Conservation (phyloP, 1,284 basidiomycete species). For the Naganishia liquefaciens region DNA sequence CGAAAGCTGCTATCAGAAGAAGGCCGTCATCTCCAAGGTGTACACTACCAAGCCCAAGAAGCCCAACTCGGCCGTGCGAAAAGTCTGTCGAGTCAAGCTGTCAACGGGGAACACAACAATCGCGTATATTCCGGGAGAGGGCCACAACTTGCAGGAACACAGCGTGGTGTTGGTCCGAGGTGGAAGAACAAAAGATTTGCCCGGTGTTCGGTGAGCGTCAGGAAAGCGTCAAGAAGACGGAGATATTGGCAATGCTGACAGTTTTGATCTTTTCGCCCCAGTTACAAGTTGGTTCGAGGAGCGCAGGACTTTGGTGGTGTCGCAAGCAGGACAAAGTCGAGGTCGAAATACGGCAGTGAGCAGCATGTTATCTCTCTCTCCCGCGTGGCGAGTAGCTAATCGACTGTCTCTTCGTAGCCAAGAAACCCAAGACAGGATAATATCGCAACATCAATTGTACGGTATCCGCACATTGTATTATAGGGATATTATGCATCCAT, state of each 20-base stretch:
- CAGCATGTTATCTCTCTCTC: conserved; percentile 34
- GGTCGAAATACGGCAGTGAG: conserved; percentile 93
- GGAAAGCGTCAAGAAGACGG: background rate
- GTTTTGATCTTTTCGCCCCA: conserved; percentile 45
- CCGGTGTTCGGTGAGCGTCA: conserved; percentile 79
- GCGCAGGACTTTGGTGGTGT: conserved; percentile 90
- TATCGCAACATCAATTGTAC: background rate
- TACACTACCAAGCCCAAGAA: conserved; percentile 91
- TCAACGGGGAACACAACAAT: conserved; percentile 84
- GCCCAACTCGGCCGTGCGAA: conserved; percentile 97
- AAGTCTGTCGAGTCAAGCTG: conserved; percentile 92
- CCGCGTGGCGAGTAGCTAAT: background rate
- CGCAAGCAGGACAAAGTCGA: conserved; percentile 72
- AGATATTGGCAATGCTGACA: conserved; percentile 3
- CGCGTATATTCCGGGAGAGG: conserved; percentile 96
- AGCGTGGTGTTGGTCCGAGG: conserved; percentile 91
- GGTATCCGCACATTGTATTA: background rate
- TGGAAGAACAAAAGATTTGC: conserved; percentile 94
- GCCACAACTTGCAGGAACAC: conserved; percentile 97
- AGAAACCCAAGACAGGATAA: conserved; percentile 69
- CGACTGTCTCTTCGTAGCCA: conserved; percentile 58
- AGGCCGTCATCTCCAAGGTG: conserved; percentile 83
- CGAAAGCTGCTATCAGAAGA: conserved; percentile 74
- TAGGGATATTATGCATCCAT: background rate
- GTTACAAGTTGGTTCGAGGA: conserved; percentile 94